Conservation (phyloP, 1,284 basidiomycete genomes). For the Ustilago loliicola region DNA sequence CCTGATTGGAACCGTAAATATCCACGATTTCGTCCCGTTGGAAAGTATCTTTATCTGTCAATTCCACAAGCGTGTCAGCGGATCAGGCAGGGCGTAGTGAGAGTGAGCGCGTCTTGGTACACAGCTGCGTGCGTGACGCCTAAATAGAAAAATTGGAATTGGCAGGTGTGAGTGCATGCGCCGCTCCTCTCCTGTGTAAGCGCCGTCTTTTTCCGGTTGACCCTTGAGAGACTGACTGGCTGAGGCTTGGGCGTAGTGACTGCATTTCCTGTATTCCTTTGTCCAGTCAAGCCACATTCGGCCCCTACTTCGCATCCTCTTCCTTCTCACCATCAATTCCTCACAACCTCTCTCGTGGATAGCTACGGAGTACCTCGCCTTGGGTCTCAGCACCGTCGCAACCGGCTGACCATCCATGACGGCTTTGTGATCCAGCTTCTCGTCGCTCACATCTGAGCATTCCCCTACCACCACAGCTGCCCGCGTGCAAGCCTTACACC, state of each 20-base stretch:
- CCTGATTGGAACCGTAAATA: no score
- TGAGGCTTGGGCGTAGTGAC: background rate
- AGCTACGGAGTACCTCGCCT: background rate
- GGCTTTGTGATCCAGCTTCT: background rate
- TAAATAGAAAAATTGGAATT: background rate
- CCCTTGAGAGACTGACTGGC: background rate
- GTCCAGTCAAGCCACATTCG: background rate
- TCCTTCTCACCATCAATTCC: background rate
- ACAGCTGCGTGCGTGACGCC: background rate
- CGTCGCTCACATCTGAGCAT: conserved; percentile 2
- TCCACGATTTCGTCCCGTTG: background rate
- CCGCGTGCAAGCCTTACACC: conserved; percentile 2
- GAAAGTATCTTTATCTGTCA: no score
- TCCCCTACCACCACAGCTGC: conserved; percentile 1
- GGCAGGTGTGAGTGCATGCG: background rate
- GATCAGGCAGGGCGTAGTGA: no score
- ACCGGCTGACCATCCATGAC: conserved; percentile 2
- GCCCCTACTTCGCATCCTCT: background rate
- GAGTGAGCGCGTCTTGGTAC: no score
- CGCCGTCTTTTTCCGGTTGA: background rate
- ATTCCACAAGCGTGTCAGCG: background rate
- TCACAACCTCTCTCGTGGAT: background rate
- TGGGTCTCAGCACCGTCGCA: background rate
- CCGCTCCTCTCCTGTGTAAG: background rate
- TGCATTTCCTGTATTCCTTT: background rate